Evolutionary conservation across 768 basidiomycete species (phyloP).

Genomic region (Dioszegia crocea): DNA sequence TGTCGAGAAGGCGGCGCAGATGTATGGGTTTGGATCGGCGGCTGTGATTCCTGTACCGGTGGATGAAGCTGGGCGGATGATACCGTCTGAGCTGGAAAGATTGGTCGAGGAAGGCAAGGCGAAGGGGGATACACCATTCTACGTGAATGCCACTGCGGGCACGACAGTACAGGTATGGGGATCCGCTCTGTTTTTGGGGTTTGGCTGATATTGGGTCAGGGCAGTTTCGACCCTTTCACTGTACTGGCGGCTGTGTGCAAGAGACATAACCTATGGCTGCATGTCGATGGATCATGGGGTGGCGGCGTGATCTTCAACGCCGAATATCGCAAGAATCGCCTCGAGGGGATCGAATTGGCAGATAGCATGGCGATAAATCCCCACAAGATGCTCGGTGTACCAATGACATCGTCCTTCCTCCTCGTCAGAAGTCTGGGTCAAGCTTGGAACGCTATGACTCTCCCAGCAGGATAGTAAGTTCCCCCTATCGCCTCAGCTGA

Average conservation of each 20-base stretch:
- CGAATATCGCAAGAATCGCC: slow-evolving; percentile 1
- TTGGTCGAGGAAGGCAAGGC: slow-evolving; percentile 13
- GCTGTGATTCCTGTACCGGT: slow-evolving; percentile 16
- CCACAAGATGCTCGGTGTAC: slow-evolving; percentile 35
- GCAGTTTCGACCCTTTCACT: slow-evolving; percentile 22
- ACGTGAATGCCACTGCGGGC: slow-evolving; percentile 35
- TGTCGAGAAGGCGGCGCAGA: slow-evolving; percentile 31
- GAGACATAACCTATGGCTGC: slow-evolving; percentile 23
- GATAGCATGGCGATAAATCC: slow-evolving; percentile 26
- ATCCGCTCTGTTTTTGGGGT: too few relatives aligned
- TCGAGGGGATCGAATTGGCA: slow-evolving; percentile 22
- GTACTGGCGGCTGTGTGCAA: slow-evolving; percentile 22
- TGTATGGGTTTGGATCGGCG: slow-evolving; percentile 23
- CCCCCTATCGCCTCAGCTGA: background rate
- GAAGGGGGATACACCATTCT: slow-evolving; percentile 25
- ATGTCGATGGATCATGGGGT: slow-evolving; percentile 37
- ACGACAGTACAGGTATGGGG: slow-evolving; percentile 23
- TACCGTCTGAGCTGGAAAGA: slow-evolving; percentile 9
- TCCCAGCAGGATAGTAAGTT: slow-evolving; percentile 34
- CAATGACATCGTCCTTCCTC: slow-evolving; percentile 29
- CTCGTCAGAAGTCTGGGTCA: slow-evolving; percentile 22
- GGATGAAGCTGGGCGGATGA: slow-evolving; percentile 23
- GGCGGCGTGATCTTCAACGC: slow-evolving; percentile 25
- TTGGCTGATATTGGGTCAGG: too few relatives aligned
- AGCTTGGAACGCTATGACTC: slow-evolving; percentile 24